Evolutionary conservation across 805 yeast genomes (phyloP).

Genomic region (Suhomyces tanzawaensis): DNA sequence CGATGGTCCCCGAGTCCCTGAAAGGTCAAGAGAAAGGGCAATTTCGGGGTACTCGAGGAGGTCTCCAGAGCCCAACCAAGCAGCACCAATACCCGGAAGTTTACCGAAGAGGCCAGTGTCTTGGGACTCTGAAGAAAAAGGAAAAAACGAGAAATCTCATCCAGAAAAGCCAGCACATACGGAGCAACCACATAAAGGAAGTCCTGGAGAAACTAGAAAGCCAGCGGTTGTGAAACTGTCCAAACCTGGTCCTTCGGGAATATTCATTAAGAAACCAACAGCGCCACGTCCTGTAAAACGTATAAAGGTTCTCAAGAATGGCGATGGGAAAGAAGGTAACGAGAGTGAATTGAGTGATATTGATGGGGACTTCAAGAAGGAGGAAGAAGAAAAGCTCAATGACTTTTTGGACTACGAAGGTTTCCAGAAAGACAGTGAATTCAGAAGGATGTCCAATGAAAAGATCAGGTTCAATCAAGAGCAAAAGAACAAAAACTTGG

Average conservation of each 20-base stretch:
- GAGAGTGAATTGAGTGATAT: slow-evolving; percentile 27
- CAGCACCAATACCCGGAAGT: not conserved
- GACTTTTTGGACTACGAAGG: slow-evolving; percentile 11
- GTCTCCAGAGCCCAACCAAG: not conserved
- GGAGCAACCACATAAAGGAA: no score
- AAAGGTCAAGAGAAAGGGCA: not conserved
- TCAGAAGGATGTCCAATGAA: slow-evolving; percentile 5
- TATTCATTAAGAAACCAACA: slow-evolving; percentile 11
- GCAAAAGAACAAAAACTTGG: slow-evolving; percentile 1
- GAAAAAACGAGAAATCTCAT: no score
- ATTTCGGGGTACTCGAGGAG: not conserved
- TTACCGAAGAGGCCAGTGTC: not conserved
- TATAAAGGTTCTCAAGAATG: slow-evolving; percentile 1
- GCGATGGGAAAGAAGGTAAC: slow-evolving; percentile 6
- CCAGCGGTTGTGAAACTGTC: not conserved
- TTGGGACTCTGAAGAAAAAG: not conserved
- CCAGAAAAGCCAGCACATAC: no score
- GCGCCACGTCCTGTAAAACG: slow-evolving; percentile 3
- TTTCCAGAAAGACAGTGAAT: slow-evolving; percentile 8
- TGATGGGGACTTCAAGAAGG: slow-evolving; percentile 18
- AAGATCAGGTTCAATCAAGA: slow-evolving; percentile 4
- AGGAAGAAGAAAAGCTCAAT: slow-evolving; percentile 10
- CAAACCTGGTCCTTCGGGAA: slow-evolving; percentile 7
- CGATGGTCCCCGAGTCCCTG: not conserved
- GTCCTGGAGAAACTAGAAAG: not conserved